phyloP scores from a whole-genome alignment of 2,329 filamentous ascomycete genomes.

The Rhexocercosporidium sp. region DNA sequence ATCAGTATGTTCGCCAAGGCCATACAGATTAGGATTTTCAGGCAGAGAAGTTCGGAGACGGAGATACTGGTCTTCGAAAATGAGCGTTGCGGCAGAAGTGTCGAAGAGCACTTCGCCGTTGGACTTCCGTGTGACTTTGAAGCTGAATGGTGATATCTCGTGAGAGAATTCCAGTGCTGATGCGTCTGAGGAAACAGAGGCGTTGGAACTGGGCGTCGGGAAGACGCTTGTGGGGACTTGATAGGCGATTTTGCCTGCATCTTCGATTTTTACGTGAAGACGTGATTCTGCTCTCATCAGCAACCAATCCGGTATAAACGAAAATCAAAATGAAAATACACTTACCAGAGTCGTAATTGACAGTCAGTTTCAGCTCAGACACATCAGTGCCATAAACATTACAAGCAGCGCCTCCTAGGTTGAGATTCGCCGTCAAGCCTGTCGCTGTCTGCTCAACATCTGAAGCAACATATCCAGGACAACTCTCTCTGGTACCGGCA shows the following conservation, averaged over 20 bases:
- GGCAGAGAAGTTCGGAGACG: constrained; percentile 65
- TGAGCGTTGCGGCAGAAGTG: constrained; percentile 58
- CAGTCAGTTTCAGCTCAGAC: constrained; percentile 58
- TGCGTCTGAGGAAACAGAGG: not conserved
- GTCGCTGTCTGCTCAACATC: constrained; percentile 51
- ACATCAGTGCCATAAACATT: constrained; percentile 65
- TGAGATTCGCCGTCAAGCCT: constrained; percentile 61
- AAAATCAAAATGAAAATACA: not conserved
- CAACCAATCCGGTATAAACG: constrained; percentile 30
- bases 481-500: constrained; percentile 34
- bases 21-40: constrained; percentile 64
- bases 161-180: not conserved
- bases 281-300: constrained; percentile 42
- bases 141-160: constrained; percentile 62
- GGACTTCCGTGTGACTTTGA: constrained; percentile 56
- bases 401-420: constrained; percentile 61
- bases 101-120: constrained; percentile 63
- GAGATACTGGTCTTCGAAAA: constrained; percentile 70
- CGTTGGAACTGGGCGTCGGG: not conserved
- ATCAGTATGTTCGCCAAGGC: constrained; percentile 68
- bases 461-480: constrained; percentile 58
- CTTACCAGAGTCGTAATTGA: constrained; percentile 65
- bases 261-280: constrained; percentile 68
- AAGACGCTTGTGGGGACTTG: constrained; percentile 35
- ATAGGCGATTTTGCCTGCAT: constrained; percentile 62